Evolutionary conservation across 495 filamentous ascomycete species (phyloP).

Genomic region (Corynascus novoguineensis): DNA sequence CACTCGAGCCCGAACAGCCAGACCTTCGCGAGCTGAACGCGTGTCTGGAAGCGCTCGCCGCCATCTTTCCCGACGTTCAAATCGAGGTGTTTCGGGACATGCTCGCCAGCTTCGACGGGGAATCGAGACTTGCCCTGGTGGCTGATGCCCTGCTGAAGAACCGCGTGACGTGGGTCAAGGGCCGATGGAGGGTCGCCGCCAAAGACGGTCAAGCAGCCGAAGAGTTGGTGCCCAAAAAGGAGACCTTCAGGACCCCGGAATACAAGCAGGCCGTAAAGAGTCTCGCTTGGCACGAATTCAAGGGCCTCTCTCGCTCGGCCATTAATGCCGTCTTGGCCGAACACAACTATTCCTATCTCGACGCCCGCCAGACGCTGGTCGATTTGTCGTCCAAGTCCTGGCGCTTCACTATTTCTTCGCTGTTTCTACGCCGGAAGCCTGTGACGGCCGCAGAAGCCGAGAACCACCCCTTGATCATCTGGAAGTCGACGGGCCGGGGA

Average conservation of each 20-base stretch:
- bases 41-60: conserved; percentile 62
- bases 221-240: conserved; percentile 53
- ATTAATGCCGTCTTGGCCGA: conserved; percentile 88
- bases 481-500: conserved; percentile 51
- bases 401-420: conserved; percentile 70
- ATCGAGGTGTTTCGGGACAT: conserved; percentile 92
- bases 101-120: conserved; percentile 70
- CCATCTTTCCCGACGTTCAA: conserved; percentile 80
- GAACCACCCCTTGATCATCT: conserved; percentile 55
- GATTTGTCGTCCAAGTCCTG: conserved; percentile 76
- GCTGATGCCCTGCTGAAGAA: conserved; percentile 80
- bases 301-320: conserved; percentile 66
- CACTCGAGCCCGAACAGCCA: conserved; percentile 42
- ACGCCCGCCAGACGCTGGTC: conserved; percentile 68
- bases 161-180: conserved; percentile 66
- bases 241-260: conserved; percentile 63
- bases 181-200: conserved; percentile 57
- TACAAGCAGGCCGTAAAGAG: conserved; percentile 69
- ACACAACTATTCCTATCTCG: conserved; percentile 77
- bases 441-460: conserved; percentile 51
- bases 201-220: conserved; percentile 22
- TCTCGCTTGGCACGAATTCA: conserved; percentile 70
- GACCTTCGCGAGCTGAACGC: conserved; percentile 69
- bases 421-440: conserved; percentile 65
- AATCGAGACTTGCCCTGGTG: conserved; percentile 77